Evolutionary conservation across 2,329 filamentous ascomycete species (phyloP), one percentile per base, ranked within the genome.

Genomic region (Chrysoporthe cubensis): DNA sequence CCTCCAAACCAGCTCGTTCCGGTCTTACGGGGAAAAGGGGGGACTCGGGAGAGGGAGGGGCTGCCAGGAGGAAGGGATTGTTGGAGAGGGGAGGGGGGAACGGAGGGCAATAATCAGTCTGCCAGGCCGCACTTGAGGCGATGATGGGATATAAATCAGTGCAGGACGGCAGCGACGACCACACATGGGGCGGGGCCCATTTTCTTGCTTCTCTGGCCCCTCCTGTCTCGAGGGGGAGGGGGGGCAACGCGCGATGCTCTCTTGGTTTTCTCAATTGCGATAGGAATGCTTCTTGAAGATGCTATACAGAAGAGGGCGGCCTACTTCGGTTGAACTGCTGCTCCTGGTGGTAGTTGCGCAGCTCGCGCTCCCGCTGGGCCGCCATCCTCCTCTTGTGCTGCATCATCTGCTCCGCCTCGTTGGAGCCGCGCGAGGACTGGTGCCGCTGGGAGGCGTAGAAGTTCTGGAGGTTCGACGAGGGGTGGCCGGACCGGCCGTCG

Each of bases 281-380:
- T 76, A 77, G 75, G 79, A 78, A 76, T 74, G 71, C 80, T 81
- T 81, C 52, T 58, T 54, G 46, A 64, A 57, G 83, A 79, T 84
- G 87, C 87, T 90, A 91, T 88, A 87, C 86, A 88, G 87, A 85
- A 87, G 87, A 88, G 88, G 89, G 87, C 81, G 89, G 89, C 91
- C 89, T 93, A 98, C 96, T 97, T 93, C 95, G 91, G 87, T 98
- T 97, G 84, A 97, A 98, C 89, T 99, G 96, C 88, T 99, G 96
- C 88, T 99, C 96, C 84, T 97, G 96, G 84, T 99, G 96, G 84
- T 98, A 97, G 84, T 98, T 99, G 82, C 96, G 93, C 81, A 99
- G 90, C 85, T 99, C 96, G 82, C 95, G 92, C 87, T 99, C 96
- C 82, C 96, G 93, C 84, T 98, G 96, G 80, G 96, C 96, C 77